Conservation (phyloP, 177 flowering plant genomes). For the Telopea speciosissima region DNA sequence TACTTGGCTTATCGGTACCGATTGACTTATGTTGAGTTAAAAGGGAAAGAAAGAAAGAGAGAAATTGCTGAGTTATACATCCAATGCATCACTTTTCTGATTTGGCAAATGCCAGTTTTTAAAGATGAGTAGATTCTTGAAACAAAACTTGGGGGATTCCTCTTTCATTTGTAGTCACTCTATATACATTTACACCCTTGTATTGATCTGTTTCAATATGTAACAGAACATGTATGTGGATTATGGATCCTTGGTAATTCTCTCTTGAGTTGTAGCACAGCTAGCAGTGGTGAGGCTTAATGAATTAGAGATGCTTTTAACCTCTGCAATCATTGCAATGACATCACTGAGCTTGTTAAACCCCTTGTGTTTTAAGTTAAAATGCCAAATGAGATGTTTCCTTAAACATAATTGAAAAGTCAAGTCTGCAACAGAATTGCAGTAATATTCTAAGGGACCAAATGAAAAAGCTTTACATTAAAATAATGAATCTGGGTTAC, state of each 20-base stretch:
- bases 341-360: slow-evolving; percentile 70
- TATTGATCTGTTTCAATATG: not conserved
- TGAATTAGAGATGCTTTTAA: slow-evolving; percentile 54
- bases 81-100: too few species aligned
- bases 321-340: slow-evolving; percentile 77
- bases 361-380: slow-evolving; percentile 40
- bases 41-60: too few species aligned
- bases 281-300: slow-evolving; percentile 19
- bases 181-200: not conserved
- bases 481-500: slow-evolving; percentile 8
- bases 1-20: too few species aligned
- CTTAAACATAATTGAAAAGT: not conserved
- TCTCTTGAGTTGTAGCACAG: slow-evolving; percentile 11
- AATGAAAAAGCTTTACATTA: not conserved
- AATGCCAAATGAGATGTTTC: not conserved
- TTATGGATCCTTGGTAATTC: not conserved
- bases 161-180: not conserved
- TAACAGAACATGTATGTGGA: not conserved
- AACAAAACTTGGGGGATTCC: too few species aligned
- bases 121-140: too few species aligned
- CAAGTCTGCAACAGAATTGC: not conserved
- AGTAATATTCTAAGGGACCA: not conserved
- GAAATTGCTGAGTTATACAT: too few species aligned
- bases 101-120: too few species aligned
- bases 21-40: too few species aligned